These are phyloP conservation scores for Amanita thiersii DNA, from an alignment of 768 basidiomycete species.

Conservation along the genomic window DNA sequence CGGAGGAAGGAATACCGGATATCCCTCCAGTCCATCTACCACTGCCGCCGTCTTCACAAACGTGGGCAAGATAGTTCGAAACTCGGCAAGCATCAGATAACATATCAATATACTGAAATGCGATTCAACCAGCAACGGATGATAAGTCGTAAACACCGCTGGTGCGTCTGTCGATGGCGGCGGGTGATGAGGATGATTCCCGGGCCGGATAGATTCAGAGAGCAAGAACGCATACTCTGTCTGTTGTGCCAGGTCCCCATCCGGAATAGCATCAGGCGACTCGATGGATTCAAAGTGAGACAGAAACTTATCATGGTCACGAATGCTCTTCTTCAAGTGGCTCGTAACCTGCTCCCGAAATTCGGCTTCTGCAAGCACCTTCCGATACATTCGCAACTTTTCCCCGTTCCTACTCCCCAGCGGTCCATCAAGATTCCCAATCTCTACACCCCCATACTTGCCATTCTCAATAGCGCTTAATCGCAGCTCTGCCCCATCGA, in stretches of 20 bases:
- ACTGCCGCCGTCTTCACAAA: conserved; percentile 61
- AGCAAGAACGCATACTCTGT: conserved; percentile 63
- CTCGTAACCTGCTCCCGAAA: conserved; percentile 55
- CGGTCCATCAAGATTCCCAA: conserved; percentile 75
- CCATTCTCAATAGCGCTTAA: conserved; percentile 71
- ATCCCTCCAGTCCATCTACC: conserved; percentile 80
- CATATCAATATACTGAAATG: conserved; percentile 75
- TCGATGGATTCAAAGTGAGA: conserved; percentile 77
- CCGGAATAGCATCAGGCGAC: conserved; percentile 21
- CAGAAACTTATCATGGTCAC: conserved; percentile 82
- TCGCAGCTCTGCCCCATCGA: conserved; percentile 69
- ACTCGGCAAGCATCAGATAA: conserved; percentile 72
- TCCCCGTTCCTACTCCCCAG: conserved; percentile 48
- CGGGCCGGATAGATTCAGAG: conserved; percentile 61
- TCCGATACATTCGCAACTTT: conserved; percentile 60
- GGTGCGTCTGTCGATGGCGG: conserved; percentile 35
- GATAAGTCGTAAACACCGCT: conserved; percentile 79
- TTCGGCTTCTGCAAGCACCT: conserved; percentile 40
- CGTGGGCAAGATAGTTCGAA: conserved; percentile 48
- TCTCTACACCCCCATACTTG: conserved; percentile 77
- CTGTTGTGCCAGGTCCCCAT: conserved; percentile 40
- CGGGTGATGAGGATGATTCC: conserved; percentile 30
- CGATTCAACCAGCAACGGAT: conserved; percentile 83
- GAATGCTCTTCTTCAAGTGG: conserved; percentile 65
- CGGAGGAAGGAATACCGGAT: conserved; percentile 81